A percentile compares a stretch with the other conserved stretches of the same genome.
Conservation (phyloP, 1,139 yeast species). For the Sugiyamaella sp. region DNA sequence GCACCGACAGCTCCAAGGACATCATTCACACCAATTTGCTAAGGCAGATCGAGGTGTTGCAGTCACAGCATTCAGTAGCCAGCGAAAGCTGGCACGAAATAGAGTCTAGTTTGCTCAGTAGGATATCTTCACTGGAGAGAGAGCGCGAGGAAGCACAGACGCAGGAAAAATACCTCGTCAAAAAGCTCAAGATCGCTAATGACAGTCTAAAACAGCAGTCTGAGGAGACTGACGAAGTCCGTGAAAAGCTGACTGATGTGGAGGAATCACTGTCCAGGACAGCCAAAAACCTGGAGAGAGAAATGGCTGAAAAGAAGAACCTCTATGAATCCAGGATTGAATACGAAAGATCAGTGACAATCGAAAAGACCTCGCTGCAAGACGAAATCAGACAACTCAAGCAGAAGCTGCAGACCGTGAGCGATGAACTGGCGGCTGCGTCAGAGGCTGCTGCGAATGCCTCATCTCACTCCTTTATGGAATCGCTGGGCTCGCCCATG, state of each 20-base stretch:
- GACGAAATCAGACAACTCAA: constrained; percentile 24
- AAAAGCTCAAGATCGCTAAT: constrained; percentile 31
- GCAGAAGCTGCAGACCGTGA: constrained; percentile 10
- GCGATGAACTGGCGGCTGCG: constrained; percentile 5
- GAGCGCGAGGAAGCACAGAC: constrained; percentile 42
- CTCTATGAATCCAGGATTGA: background rate
- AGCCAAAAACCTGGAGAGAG: background rate
- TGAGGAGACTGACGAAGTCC: constrained; percentile 38
- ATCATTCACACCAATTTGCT: constrained; percentile 46
- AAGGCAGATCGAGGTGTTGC: constrained; percentile 57
- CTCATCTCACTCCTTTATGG: constrained; percentile 6
- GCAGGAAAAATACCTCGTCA: constrained; percentile 34
- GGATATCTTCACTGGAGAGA: constrained; percentile 51
- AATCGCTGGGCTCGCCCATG: constrained; percentile 17
- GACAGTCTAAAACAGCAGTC: constrained; percentile 24
- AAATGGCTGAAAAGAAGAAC: background rate
- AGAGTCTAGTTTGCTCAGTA: constrained; percentile 55
- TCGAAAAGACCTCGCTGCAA: constrained; percentile 30
- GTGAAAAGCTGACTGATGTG: constrained; percentile 19
- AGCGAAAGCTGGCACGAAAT: constrained; percentile 67
- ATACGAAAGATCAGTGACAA: constrained; percentile 3
- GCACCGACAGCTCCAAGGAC: constrained; percentile 35
- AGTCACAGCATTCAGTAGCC: constrained; percentile 67
- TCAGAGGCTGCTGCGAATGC: background rate
- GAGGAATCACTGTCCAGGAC: constrained; percentile 23